phyloP scores from a whole-genome alignment of 1,284 basidiomycete genomes.

The Schizopora paradoxa region DNA sequence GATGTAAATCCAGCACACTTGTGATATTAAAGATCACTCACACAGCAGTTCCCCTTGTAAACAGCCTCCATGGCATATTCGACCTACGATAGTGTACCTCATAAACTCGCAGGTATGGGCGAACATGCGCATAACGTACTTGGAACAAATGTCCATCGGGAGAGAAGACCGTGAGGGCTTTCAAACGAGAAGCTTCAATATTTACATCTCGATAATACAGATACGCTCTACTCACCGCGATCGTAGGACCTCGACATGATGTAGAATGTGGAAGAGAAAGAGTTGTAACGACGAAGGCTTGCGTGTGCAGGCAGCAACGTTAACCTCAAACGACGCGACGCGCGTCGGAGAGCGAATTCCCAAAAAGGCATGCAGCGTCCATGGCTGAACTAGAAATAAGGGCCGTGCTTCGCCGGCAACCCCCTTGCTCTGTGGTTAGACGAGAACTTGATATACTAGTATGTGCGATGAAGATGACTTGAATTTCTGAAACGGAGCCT shows the following conservation, averaged over 20 bases:
- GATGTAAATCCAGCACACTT: neutral
- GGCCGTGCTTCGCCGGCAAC: too few relatives aligned
- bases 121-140: slow-evolving; percentile 35
- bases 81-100: slow-evolving; percentile 54
- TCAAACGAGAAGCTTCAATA: slow-evolving; percentile 18
- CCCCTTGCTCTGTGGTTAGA: too few relatives aligned
- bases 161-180: slow-evolving; percentile 93
- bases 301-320: neutral
- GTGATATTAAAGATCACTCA: slow-evolving; percentile 35
- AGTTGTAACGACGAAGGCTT: slow-evolving; percentile 8
- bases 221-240: slow-evolving; percentile 53
- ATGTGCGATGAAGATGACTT: too few relatives aligned
- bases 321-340: too few relatives aligned
- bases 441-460: too few relatives aligned
- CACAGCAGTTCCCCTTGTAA: slow-evolving; percentile 95
- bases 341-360: too few relatives aligned
- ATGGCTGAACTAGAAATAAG: too few relatives aligned
- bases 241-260: slow-evolving; percentile 75
- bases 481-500: too few relatives aligned
- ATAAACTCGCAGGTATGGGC: slow-evolving; percentile 8
- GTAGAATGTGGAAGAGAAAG: slow-evolving; percentile 16
- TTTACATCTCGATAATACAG: neutral
- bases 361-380: too few relatives aligned
- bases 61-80: slow-evolving; percentile 99
- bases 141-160: slow-evolving; percentile 94